Evolutionary conservation across 1,284 basidiomycete genomes (phyloP), one percentile per base, ranked within the genome.

Genomic region (Tilletia caries): DNA sequence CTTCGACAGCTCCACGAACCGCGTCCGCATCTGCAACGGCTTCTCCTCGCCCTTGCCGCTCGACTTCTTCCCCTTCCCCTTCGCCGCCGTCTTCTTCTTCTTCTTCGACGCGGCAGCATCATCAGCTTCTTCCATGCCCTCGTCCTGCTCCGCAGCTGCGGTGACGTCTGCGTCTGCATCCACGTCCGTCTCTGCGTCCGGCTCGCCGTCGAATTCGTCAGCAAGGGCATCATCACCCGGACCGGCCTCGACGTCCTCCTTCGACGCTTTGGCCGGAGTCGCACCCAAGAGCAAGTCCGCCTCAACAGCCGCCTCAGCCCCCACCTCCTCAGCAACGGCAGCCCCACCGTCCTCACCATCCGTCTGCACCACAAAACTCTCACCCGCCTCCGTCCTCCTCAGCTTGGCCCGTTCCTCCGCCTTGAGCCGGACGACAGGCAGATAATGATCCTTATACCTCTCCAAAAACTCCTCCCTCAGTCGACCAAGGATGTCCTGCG

Each of bases 1-100:
- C 75, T 92, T 91, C 34, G 86, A 85, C 46, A 98, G 85, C 73
- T 89, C 86, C 71, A 95, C 88, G 82, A 93, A 95, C 69, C 82
- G 81, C 66, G 81, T 71, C 67, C 71, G 73, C 65, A 74, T 13
- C 18, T 29, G 20, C 32, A 46, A 32, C 58, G 68, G 68, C 58
- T 70, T 68, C 65, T 73, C 72, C 70, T 71, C 71, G 44, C 70
- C 67, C 48, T 54, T 46, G 10, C 70, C 70, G 58, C 64, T 48
- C 44, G 70, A 65, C 68, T 43, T 67, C 58, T 1, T 70, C 41
- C 32, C 66, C 70, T 2, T 20, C 66, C 15, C 48, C 69, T 12
- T 66, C 71, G 37, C 50, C 68, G 20, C 62, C 62, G 20, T 62
- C 48, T 12, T 33, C 25, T 29, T 18, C 58, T 27, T 64, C 62